phyloP scores from a whole-genome alignment of 352 stramenopile species.

The Phytophthora melonis region DNA sequence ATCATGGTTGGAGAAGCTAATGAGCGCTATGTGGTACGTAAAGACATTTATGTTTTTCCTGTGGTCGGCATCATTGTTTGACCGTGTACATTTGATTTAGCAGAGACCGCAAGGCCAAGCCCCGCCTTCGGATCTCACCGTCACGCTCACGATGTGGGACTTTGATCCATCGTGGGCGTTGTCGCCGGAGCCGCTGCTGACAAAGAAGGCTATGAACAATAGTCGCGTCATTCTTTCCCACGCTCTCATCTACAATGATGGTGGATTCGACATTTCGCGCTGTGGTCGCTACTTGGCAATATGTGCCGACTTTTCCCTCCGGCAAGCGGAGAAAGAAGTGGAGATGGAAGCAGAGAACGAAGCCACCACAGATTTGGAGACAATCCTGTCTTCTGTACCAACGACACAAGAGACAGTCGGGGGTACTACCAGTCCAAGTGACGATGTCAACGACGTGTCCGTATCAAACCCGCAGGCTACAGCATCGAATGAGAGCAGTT shows the following conservation, averaged over 20 bases:
- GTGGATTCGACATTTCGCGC: conserved; percentile 96
- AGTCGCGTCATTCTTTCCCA: conserved; percentile 88
- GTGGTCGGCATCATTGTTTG: not conserved
- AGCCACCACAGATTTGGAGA: conserved; percentile 75
- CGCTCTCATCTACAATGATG: conserved; percentile 98
- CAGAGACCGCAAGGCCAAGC: conserved; percentile 82
- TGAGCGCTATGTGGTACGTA: conserved; percentile 83
- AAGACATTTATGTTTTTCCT: not conserved
- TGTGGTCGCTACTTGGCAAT: conserved; percentile 95
- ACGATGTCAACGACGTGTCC: conserved; percentile 73
- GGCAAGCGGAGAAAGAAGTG: conserved; percentile 89
- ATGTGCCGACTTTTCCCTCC: conserved; percentile 94
- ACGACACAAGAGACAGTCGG: conserved; percentile 63
- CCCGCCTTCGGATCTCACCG: conserved; percentile 89
- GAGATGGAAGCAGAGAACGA: conserved; percentile 85
- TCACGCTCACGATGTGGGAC: conserved; percentile 96
- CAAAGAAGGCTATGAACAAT: conserved; percentile 89
- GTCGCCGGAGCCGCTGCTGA: conserved; percentile 71
- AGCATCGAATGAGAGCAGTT: conserved; percentile 49
- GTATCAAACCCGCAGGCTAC: conserved; percentile 49
- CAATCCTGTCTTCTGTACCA: conserved; percentile 68
- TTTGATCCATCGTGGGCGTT: conserved; percentile 91
- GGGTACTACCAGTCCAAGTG: conserved; percentile 64
- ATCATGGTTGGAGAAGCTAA: conserved; percentile 97
- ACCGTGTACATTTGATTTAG: conserved; percentile 5